Conservation (phyloP, 208 protist genomes). For the Leishmania turanica region DNA sequence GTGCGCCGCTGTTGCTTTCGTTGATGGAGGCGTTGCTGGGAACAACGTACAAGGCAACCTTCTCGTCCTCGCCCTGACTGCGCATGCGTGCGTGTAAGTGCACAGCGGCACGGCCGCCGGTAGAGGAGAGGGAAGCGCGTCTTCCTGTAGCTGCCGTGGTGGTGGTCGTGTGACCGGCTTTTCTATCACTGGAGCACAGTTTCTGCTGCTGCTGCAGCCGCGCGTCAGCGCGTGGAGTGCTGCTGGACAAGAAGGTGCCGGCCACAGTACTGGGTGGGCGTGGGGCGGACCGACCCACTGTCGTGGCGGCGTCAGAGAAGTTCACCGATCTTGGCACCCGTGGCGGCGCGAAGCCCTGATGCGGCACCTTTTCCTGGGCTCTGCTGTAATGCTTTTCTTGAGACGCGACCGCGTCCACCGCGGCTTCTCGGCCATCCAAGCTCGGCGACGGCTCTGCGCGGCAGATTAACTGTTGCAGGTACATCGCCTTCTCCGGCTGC, state of each 20-base stretch:
- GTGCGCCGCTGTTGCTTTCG: not conserved
- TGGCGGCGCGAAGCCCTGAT: not conserved
- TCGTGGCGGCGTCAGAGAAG: not conserved
- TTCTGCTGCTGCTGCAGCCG: not conserved
- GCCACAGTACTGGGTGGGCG: no score
- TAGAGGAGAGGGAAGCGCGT: slow-evolving; percentile 6
- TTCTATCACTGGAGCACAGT: not conserved
- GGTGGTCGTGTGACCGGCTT: not conserved
- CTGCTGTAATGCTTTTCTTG: not conserved
- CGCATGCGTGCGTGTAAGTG: slow-evolving; percentile 3
- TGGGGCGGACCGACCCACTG: no score
- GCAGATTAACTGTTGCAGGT: not conserved
- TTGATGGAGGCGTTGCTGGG: not conserved
- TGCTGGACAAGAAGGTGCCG: not conserved
- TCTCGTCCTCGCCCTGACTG: slow-evolving; percentile 5
- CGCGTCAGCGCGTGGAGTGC: not conserved
- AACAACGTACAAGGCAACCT: not conserved
- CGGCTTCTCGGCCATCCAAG: not conserved
- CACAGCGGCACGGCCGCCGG: not conserved
- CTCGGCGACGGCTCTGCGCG: not conserved
- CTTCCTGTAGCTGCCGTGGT: not conserved
- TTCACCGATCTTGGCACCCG: not conserved
- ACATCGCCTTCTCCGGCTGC: not conserved
- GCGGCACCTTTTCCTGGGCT: not conserved
- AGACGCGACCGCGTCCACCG: not conserved